These are phyloP conservation scores for Licmophora abbreviata DNA, from an alignment of 108 stramenopile genomes.

Conservation along the genomic window DNA sequence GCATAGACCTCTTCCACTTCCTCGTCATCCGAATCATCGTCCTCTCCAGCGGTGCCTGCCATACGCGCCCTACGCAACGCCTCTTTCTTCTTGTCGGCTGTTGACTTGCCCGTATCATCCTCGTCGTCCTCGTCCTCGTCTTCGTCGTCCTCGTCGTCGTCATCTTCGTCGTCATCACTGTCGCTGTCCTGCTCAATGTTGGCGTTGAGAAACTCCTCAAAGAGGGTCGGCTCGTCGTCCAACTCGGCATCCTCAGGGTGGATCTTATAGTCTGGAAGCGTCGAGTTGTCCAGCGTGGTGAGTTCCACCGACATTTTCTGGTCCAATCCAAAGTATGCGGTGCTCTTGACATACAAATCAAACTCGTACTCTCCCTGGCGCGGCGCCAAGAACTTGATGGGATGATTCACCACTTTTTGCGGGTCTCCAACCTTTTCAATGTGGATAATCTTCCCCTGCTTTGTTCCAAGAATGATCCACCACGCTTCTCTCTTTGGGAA, in stretches of 20 bases:
- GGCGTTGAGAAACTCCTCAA: constrained; percentile 93
- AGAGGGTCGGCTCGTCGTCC: constrained; percentile 97
- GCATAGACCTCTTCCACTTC: constrained; percentile 82
- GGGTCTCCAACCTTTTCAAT: constrained; percentile 83
- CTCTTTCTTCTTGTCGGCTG: constrained; percentile 78
- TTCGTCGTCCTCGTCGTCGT: constrained; percentile 49
- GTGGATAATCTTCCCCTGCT: constrained; percentile 86
- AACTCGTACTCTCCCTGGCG: constrained; percentile 82
- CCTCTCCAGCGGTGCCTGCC: constrained; percentile 48
- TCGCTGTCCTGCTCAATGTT: constrained; percentile 85
- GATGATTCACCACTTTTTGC: constrained; percentile 66
- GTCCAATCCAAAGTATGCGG: constrained; percentile 93
- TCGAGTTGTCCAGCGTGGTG: constrained; percentile 78
- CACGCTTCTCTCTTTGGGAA: constrained; percentile 87
- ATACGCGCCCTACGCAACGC: constrained; percentile 74
- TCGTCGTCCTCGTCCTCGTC: constrained; percentile 47
- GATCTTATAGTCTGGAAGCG: constrained; percentile 88
- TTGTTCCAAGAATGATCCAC: constrained; percentile 93
- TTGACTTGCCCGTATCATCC: too few relatives aligned
- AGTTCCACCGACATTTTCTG: constrained; percentile 57
- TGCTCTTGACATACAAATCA: constrained; percentile 85
- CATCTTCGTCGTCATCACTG: constrained; percentile 70
- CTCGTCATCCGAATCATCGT: constrained; percentile 68
- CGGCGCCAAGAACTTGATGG: constrained; percentile 95
- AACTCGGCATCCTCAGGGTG: constrained; percentile 96